phyloP scores from a whole-genome alignment of 345 rosid species.

The Corymbia maculata region DNA sequence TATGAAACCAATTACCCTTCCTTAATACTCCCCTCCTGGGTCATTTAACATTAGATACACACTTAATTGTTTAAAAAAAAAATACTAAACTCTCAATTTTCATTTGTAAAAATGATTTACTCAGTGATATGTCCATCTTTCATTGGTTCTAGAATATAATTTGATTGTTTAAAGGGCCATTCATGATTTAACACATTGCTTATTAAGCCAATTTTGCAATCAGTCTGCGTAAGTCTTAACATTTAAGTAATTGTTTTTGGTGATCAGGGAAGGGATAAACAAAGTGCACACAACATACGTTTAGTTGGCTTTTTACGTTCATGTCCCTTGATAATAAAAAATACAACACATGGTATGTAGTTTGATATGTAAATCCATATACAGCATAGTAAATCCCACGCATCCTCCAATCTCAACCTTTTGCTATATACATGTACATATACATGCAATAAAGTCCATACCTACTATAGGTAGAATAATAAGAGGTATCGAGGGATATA shows the following conservation, averaged over 20 bases:
- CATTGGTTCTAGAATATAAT: not conserved
- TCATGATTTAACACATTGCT: not conserved
- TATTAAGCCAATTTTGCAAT: not conserved
- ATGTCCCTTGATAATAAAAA: not conserved
- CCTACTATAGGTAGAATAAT: not conserved
- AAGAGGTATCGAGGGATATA: not conserved
- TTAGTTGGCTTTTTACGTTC: not conserved
- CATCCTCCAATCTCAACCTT: not conserved
- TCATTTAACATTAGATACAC: not conserved
- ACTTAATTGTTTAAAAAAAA: not conserved
- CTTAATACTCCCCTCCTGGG: not conserved
- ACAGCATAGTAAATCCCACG: not conserved
- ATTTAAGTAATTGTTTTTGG: not conserved
- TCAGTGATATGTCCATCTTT: not conserved
- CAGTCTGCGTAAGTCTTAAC: not conserved
- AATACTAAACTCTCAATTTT: not conserved
- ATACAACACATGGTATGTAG: not conserved
- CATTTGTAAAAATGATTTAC: not conserved
- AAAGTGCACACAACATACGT: not conserved
- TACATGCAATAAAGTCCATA: not conserved
- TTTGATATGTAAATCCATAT: not conserved
- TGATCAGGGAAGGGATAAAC: rapidly evolving
- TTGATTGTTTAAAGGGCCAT: not conserved
- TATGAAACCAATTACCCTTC: not conserved
- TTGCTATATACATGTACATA: not conserved